Conservation (phyloP, 805 yeast species). For the Saturnispora dispora region DNA sequence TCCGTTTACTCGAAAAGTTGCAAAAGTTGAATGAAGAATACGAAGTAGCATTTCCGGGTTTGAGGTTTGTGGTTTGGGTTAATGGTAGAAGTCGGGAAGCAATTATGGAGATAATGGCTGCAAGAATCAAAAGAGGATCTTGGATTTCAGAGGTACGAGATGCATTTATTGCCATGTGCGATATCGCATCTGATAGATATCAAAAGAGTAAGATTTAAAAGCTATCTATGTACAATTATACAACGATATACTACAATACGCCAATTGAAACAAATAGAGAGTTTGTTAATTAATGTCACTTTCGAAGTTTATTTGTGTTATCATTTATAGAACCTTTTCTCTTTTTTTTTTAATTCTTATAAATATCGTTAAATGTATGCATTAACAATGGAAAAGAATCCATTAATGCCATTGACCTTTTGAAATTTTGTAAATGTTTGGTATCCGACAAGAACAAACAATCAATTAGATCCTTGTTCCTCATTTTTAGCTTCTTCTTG, state of each 20-base stretch:
- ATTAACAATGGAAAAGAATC: not conserved
- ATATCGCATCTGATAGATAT: constrained; percentile 76
- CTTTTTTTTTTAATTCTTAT: not conserved
- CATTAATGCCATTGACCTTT: not conserved
- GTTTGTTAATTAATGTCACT: not conserved
- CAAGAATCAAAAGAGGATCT: constrained; percentile 49
- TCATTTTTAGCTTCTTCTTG: not conserved
- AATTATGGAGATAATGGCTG: constrained; percentile 54
- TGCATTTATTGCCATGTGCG: constrained; percentile 85
- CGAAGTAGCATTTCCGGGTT: constrained; percentile 44
- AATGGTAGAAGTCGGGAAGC: constrained; percentile 65
- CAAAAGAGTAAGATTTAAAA: constrained; percentile 19
- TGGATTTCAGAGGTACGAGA: constrained; percentile 46
- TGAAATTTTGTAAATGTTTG: not conserved
- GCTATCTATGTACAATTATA: not conserved
- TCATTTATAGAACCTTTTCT: too few relatives aligned
- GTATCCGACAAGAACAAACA: not conserved
- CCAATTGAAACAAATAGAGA: not conserved
- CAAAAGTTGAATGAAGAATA: constrained; percentile 44
- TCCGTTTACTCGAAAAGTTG: constrained; percentile 43
- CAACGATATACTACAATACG: not conserved
- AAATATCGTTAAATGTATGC: not conserved
- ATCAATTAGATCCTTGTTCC: not conserved
- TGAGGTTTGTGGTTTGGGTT: constrained; percentile 82
- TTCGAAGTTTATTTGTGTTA: not conserved